A percentile compares a stretch with the other conserved stretches of the same genome.
These are phyloP conservation scores for Scleromitrula shiraiana DNA, from an alignment of 2,329 filamentous ascomycete species.

Conservation along the genomic window DNA sequence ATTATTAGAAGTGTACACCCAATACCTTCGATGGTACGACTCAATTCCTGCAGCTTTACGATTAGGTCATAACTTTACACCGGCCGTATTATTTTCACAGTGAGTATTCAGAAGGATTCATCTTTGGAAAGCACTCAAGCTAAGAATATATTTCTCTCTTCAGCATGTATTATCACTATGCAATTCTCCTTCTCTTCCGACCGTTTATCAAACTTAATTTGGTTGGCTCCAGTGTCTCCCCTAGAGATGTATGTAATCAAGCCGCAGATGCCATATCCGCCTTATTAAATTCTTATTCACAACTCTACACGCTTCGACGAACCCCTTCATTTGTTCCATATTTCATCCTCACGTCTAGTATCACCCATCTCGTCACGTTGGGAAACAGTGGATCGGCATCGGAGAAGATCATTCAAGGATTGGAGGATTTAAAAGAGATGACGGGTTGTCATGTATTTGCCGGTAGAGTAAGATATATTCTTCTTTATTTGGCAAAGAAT, in stretches of 20 bases:
- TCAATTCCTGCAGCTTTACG: slow-evolving; percentile 55
- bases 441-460: slow-evolving; percentile 34
- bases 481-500: slow-evolving; percentile 48
- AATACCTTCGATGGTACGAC: slow-evolving; percentile 66
- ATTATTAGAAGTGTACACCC: slow-evolving; percentile 55
- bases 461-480: slow-evolving; percentile 33
- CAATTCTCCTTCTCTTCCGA: slow-evolving; percentile 65
- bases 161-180: slow-evolving; percentile 64
- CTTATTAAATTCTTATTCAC: slow-evolving; percentile 27
- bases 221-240: slow-evolving; percentile 21
- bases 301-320: slow-evolving; percentile 27
- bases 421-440: slow-evolving; percentile 53
- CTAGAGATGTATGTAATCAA: slow-evolving; percentile 27
- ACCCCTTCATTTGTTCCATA: slow-evolving; percentile 30
- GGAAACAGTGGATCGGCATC: slow-evolving; percentile 27
- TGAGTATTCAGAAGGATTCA: slow-evolving; percentile 36
- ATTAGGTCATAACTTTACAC: slow-evolving; percentile 61
- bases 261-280: slow-evolving; percentile 30
- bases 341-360: slow-evolving; percentile 25
- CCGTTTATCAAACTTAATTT: slow-evolving; percentile 41
- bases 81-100: slow-evolving; percentile 67
- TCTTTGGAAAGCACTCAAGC: not conserved
- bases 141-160: too few species aligned
- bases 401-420: slow-evolving; percentile 43
- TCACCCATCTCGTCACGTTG: slow-evolving; percentile 21